Percentiles rank a stretch among this genome's conserved stretches.
phyloP scores from a whole-genome alignment of 495 filamentous ascomycete species.

The Penicillium paradoxum region DNA sequence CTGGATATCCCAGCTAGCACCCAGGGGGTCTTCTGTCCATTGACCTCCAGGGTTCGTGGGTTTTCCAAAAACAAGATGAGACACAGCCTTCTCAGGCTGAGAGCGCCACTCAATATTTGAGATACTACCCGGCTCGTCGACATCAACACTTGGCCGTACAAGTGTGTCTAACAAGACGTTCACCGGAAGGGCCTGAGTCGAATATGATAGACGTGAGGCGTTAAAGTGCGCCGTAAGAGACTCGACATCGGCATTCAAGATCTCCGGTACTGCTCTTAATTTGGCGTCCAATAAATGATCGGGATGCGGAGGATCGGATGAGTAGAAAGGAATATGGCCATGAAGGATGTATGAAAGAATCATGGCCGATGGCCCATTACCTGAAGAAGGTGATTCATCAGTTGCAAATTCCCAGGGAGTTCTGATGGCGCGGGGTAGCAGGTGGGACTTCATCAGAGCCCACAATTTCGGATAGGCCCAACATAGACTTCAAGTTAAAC shows the following conservation, averaged over 20 bases:
- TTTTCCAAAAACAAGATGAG: constrained; percentile 56
- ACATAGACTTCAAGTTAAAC: constrained; percentile 9
- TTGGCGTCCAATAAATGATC: constrained; percentile 57
- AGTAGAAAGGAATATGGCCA: constrained; percentile 59
- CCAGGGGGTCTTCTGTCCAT: constrained; percentile 56
- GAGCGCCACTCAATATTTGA: constrained; percentile 55
- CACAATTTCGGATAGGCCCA: neutral
- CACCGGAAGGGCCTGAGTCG: constrained; percentile 59
- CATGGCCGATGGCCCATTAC: constrained; percentile 63
- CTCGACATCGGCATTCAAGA: constrained; percentile 44
- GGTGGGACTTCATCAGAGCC: constrained; percentile 9
- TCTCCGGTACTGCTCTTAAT: constrained; percentile 37
- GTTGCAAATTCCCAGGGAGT: neutral
- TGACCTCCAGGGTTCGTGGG: constrained; percentile 54
- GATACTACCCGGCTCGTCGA: constrained; percentile 43
- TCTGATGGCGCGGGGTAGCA: constrained; percentile 5
- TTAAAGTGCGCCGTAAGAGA: constrained; percentile 57
- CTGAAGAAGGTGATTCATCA: constrained; percentile 22
- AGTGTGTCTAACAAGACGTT: constrained; percentile 63
- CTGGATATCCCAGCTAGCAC: constrained; percentile 53
- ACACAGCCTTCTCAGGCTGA: constrained; percentile 47
- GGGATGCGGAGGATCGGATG: constrained; percentile 49
- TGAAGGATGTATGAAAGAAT: constrained; percentile 65
- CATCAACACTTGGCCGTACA: constrained; percentile 59
- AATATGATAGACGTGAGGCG: constrained; percentile 58